A percentile compares a stretch with the other conserved stretches of the same genome.
Conservation (phyloP, 345 rosid species). For the Salix viminalis region DNA sequence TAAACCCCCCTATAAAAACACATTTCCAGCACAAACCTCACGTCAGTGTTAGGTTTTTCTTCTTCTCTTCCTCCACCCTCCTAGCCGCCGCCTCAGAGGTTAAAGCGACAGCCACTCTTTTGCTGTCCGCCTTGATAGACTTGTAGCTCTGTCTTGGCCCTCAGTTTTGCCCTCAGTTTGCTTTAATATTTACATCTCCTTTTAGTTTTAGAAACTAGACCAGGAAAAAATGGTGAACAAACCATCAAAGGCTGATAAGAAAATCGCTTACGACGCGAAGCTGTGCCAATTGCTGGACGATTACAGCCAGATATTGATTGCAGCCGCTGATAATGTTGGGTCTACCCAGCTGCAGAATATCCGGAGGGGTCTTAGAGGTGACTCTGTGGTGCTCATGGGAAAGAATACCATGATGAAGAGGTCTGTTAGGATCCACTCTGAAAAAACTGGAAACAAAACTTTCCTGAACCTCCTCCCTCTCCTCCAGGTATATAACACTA, state of each 20-base stretch:
- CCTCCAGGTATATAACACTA: constrained; percentile 40
- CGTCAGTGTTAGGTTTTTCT: not conserved
- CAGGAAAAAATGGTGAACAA: constrained; percentile 31
- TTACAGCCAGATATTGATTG: constrained; percentile 73
- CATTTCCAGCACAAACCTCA: not conserved
- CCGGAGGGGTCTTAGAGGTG: constrained; percentile 73
- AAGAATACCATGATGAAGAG: constrained; percentile 98
- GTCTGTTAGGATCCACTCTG: constrained; percentile 67
- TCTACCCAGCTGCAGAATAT: constrained; percentile 91
- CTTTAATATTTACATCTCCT: not conserved
- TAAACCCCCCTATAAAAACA: constrained; percentile 10
- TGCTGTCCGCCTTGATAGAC: constrained; percentile 65
- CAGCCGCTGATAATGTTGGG: constrained; percentile 84
- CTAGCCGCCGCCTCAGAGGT: constrained; percentile 29
- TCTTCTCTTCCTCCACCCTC: not conserved
- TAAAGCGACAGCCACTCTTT: constrained; percentile 52
- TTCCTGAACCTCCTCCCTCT: constrained; percentile 68
- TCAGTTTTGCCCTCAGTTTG: constrained; percentile 27
- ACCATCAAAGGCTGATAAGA: constrained; percentile 72
- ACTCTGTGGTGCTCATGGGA: constrained; percentile 87
- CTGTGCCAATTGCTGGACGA: constrained; percentile 74
- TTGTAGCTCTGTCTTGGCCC: constrained; percentile 52
- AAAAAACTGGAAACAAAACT: constrained; percentile 57
- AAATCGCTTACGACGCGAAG: constrained; percentile 72
- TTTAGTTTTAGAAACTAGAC: not conserved